phyloP scores from a whole-genome alignment of 2,329 filamentous ascomycete species.

The Beauveria caledonica region DNA sequence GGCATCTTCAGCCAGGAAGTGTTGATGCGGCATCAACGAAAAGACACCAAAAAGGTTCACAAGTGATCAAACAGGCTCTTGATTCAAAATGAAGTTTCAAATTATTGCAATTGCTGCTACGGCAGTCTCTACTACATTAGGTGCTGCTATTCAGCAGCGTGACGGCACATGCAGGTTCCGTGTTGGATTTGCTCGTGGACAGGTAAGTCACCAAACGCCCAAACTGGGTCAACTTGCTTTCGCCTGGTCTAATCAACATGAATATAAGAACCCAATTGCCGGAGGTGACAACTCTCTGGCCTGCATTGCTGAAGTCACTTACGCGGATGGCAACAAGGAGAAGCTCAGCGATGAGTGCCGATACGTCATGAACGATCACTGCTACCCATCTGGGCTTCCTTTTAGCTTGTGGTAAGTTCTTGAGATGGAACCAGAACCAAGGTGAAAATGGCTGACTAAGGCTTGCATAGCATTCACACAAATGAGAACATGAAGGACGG shows the following conservation, averaged over 20 bases:
- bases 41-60: not conserved
- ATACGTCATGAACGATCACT: conserved; percentile 7
- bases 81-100: not conserved
- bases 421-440: too few relatives aligned
- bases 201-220: too few relatives aligned
- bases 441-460: too few relatives aligned
- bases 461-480: not conserved
- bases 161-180: not conserved
- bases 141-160: not conserved
- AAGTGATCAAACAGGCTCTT: not conserved
- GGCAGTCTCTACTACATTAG: not conserved
- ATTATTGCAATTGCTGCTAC: not conserved
- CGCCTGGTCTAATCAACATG: too few relatives aligned
- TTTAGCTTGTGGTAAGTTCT: too few relatives aligned
- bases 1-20: too few relatives aligned
- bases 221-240: too few relatives aligned
- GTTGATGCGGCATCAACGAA: not conserved
- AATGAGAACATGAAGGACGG: conserved; percentile 8
- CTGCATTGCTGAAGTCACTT: not conserved
- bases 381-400: conserved; percentile 5
- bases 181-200: too few relatives aligned
- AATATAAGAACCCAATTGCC: too few relatives aligned
- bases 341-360: conserved; percentile 1
- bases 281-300: too few relatives aligned
- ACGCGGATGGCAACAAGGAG: conserved; percentile 5